These are phyloP conservation scores for Carex pumila DNA, from an alignment of 176 grass and related monocot genomes.

Conservation along the genomic window DNA sequence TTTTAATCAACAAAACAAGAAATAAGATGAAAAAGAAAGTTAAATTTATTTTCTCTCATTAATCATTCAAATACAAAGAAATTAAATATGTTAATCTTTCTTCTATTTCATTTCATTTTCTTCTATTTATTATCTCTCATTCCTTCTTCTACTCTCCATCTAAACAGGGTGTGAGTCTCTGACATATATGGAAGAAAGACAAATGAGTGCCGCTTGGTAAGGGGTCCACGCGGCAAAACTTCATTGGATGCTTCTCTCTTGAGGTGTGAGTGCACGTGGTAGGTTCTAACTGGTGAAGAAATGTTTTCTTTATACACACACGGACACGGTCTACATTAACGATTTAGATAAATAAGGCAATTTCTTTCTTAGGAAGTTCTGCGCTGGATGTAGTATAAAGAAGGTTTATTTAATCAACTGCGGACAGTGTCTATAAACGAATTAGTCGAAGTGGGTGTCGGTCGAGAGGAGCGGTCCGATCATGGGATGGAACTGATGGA, in stretches of 20 bases:
- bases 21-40: too few species aligned
- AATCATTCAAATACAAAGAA: too few species aligned
- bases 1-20: too few species aligned
- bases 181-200: neutral
- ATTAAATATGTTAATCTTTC: too few species aligned
- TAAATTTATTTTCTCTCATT: too few species aligned
- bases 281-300: neutral
- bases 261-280: neutral
- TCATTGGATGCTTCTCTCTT: neutral
- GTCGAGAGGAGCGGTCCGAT: conserved; percentile 16
- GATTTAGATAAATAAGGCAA: neutral
- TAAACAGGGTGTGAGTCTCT: too few species aligned
- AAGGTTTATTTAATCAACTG: neutral
- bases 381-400: neutral
- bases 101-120: too few species aligned
- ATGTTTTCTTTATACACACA: neutral
- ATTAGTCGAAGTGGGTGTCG: neutral
- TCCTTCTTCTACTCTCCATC: too few species aligned
- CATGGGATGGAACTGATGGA: conserved; percentile 12
- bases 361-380: neutral
- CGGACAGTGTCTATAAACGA: neutral
- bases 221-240: conserved; percentile 2
- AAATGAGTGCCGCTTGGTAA: neutral
- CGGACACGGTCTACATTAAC: neutral
- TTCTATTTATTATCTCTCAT: too few species aligned